Conservation (phyloP, 1,284 basidiomycete genomes). For the Cryptococcus sp. region DNA sequence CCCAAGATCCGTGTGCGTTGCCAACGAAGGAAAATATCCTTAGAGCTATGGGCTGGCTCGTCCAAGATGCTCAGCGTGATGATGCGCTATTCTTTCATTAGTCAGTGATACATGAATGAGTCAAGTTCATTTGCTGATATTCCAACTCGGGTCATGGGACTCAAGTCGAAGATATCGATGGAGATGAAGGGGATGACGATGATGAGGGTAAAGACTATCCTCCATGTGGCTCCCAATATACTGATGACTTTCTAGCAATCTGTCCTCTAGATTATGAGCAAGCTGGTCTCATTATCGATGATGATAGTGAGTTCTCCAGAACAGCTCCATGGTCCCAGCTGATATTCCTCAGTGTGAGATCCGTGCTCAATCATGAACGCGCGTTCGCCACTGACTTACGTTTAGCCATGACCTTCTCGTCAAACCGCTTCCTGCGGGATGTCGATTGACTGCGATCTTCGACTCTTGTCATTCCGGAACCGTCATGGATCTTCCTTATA, state of each 20-base stretch:
- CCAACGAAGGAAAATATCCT: slow-evolving; percentile 82
- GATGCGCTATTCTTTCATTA: slow-evolving; percentile 87
- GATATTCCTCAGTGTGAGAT: slow-evolving; percentile 6
- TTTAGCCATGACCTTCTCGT: slow-evolving; percentile 54
- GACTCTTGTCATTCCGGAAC: slow-evolving; percentile 54
- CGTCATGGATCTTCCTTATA: slow-evolving; percentile 51
- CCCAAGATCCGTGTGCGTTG: slow-evolving; percentile 57
- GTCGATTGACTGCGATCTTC: slow-evolving; percentile 82
- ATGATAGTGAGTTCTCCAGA: slow-evolving; percentile 32
- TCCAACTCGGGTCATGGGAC: slow-evolving; percentile 67
- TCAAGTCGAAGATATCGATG: slow-evolving; percentile 65
- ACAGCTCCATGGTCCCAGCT: background rate
- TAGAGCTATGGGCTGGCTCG: slow-evolving; percentile 84
- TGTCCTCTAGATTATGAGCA: slow-evolving; percentile 76
- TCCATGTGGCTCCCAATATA: background rate
- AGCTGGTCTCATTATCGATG: slow-evolving; percentile 71
- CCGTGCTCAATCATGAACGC: background rate
- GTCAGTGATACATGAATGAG: slow-evolving; percentile 12
- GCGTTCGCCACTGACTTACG: background rate
- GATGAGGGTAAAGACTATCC: slow-evolving; percentile 24
- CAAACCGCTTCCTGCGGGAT: slow-evolving; percentile 68
- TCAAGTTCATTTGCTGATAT: background rate
- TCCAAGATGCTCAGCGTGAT: slow-evolving; percentile 67
- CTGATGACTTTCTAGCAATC: slow-evolving; percentile 54
- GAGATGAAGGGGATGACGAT: slow-evolving; percentile 47